Percentiles rank a stretch among this genome's conserved stretches.
These are phyloP conservation scores for Mercurialis annua DNA, from an alignment of 345 rosid genomes.

Conservation along the genomic window DNA sequence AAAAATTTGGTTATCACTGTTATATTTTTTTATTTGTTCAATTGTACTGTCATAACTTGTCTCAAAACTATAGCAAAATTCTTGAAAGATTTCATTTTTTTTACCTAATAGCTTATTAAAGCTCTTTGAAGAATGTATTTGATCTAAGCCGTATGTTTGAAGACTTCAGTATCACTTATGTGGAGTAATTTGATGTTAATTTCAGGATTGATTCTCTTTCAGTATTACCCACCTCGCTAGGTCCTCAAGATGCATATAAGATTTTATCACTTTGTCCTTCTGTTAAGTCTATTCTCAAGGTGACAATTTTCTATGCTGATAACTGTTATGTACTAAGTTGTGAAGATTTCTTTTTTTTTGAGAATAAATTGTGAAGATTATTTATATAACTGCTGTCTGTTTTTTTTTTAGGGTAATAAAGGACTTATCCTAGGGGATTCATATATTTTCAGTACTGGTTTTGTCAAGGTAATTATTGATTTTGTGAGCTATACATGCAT, in stretches of 20 bases:
- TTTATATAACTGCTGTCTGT: slow-evolving; percentile 15
- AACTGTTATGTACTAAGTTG: slow-evolving; percentile 1
- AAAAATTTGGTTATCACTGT: not conserved
- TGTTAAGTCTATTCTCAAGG: slow-evolving; percentile 75
- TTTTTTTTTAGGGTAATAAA: slow-evolving; percentile 58
- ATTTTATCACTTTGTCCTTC: slow-evolving; percentile 71
- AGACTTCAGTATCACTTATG: not conserved
- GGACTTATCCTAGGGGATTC: slow-evolving; percentile 70
- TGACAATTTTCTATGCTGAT: slow-evolving; percentile 18
- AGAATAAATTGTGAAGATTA: slow-evolving; percentile 12
- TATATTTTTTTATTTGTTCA: not conserved
- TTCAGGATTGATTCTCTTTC: slow-evolving; percentile 93
- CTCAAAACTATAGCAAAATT: not conserved
- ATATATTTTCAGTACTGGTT: slow-evolving; percentile 66
- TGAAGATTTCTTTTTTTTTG: too few species aligned
- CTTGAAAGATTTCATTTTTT: not conserved
- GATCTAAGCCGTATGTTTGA: not conserved
- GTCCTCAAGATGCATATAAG: slow-evolving; percentile 70
- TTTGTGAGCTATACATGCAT: not conserved
- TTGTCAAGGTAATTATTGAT: slow-evolving; percentile 61
- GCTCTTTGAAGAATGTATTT: slow-evolving; percentile 7
- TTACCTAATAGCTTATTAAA: not conserved
- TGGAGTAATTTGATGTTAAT: slow-evolving; percentile 27
- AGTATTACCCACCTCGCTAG: slow-evolving; percentile 67
- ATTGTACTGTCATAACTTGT: not conserved